A percentile compares a stretch with the other conserved stretches of the same genome.
phyloP scores from a whole-genome alignment of 352 stramenopile genomes.

The Globisporangium apiculatum region DNA sequence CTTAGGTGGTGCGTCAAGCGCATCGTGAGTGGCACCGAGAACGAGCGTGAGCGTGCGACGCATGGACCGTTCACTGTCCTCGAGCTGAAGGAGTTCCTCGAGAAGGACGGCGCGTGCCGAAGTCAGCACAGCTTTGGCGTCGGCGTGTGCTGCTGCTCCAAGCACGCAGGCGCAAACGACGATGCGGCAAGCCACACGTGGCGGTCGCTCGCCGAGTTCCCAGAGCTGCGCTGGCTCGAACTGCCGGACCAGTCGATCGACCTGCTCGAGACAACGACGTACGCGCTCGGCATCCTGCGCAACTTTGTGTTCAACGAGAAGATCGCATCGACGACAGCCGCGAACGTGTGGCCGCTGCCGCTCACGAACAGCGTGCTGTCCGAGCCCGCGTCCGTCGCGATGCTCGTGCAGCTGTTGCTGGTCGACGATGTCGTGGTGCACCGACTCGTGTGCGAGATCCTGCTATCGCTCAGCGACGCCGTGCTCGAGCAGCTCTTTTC shows the following conservation, averaged over 20 bases:
- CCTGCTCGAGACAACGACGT: constrained; percentile 26
- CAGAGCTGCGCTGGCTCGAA: constrained; percentile 80
- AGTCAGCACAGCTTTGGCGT: constrained; percentile 30
- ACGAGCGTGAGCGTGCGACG: constrained; percentile 13
- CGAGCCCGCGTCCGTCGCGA: constrained; percentile 30
- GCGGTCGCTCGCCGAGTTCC: constrained; percentile 52
- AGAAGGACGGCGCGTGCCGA: constrained; percentile 28
- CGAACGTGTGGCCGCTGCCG: constrained; percentile 45
- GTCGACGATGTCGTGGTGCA: constrained; percentile 44
- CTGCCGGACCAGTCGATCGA: constrained; percentile 58
- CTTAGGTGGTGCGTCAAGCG: constrained; percentile 60
- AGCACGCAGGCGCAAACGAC: constrained; percentile 23
- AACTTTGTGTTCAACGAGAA: constrained; percentile 62
- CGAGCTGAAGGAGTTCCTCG: constrained; percentile 47
- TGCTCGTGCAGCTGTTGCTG: constrained; percentile 61
- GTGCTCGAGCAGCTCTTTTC: constrained; percentile 46
- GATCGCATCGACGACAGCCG: constrained; percentile 13
- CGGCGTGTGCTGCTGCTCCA: constrained; percentile 65
- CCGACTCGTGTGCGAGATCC: constrained; percentile 53
- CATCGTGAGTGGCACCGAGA: constrained; percentile 5
- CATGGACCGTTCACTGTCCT: constrained; percentile 47
- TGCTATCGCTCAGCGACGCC: constrained; percentile 39
- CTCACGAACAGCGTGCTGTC: constrained; percentile 53
- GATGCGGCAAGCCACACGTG: constrained; percentile 31
- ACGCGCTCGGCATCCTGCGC: constrained; percentile 46